These are phyloP conservation scores for Sisymbrium irio DNA, from an alignment of 345 rosid species.

Conservation along the genomic window DNA sequence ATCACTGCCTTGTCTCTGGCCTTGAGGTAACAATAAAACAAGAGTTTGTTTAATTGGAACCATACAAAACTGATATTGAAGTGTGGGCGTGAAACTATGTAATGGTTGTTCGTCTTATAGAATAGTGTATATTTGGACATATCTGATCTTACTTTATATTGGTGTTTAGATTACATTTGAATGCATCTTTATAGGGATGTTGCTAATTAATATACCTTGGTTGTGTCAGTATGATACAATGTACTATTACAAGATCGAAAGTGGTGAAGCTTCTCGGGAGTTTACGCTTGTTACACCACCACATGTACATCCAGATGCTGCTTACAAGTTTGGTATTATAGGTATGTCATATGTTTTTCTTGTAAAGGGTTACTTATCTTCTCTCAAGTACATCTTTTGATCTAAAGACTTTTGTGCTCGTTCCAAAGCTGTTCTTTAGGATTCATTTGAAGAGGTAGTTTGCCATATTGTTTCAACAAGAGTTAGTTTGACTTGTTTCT, in stretches of 20 bases:
- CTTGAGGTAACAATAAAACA: slow-evolving; percentile 61
- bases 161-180: background rate
- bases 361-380: background rate
- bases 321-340: slow-evolving; percentile 90
- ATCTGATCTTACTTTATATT: background rate
- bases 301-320: slow-evolving; percentile 60
- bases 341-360: slow-evolving; percentile 45
- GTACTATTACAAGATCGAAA: slow-evolving; percentile 80
- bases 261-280: slow-evolving; percentile 64
- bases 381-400: background rate
- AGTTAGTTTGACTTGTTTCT: background rate
- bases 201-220: background rate
- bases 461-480: background rate
- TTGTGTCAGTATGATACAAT: slow-evolving; percentile 67
- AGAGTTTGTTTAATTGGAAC: background rate
- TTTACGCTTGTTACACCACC: slow-evolving; percentile 96
- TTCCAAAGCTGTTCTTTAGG: background rate
- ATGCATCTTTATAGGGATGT: background rate
- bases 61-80: background rate
- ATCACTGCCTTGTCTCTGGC: slow-evolving; percentile 68
- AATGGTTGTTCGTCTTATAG: background rate
- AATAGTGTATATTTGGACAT: background rate
- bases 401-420: background rate
- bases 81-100: background rate
- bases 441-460: background rate